These are phyloP conservation scores for Elaeagnus macrophylla DNA, from an alignment of 306 rosid genomes.

Conservation along the genomic window DNA sequence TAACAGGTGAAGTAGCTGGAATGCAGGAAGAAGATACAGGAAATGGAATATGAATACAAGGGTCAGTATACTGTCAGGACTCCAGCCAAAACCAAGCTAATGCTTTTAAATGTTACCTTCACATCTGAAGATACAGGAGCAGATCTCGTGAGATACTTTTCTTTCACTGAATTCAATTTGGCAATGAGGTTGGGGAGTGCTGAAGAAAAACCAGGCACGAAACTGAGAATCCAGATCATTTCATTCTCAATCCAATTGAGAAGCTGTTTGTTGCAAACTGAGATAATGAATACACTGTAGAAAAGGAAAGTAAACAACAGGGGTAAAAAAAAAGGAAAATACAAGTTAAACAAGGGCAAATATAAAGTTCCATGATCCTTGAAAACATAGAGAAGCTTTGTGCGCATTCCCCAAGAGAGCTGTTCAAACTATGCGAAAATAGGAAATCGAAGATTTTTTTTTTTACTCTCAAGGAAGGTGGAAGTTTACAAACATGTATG, in stretches of 20 bases:
- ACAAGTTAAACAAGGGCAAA: too few relatives aligned
- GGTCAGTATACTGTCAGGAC: neutral
- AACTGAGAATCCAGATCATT: slow-evolving; percentile 77
- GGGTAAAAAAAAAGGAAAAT: neutral
- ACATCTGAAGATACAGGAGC: slow-evolving; percentile 35
- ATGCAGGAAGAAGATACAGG: too few relatives aligned
- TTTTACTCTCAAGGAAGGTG: too few relatives aligned
- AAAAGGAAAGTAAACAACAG: slow-evolving; percentile 4
- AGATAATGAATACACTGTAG: slow-evolving; percentile 72
- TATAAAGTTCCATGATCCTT: too few relatives aligned
- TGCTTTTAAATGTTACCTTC: slow-evolving; percentile 36
- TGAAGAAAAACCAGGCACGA: slow-evolving; percentile 67
- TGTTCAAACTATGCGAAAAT: neutral
- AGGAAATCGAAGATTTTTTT: too few relatives aligned
- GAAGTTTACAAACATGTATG: slow-evolving; percentile 63
- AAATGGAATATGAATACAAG: neutral
- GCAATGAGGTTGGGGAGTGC: slow-evolving; percentile 43
- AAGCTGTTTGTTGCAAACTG: slow-evolving; percentile 96
- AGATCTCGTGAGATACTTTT: slow-evolving; percentile 62
- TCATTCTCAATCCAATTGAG: slow-evolving; percentile 91
- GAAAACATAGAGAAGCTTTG: too few relatives aligned
- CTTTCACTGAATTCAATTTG: slow-evolving; percentile 58
- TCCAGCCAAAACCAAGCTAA: too few relatives aligned
- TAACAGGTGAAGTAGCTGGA: too few relatives aligned
- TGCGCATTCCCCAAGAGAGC: too few relatives aligned